Conservation (phyloP, 1,284 basidiomycete genomes). For the Xerocomus minutiporus region DNA sequence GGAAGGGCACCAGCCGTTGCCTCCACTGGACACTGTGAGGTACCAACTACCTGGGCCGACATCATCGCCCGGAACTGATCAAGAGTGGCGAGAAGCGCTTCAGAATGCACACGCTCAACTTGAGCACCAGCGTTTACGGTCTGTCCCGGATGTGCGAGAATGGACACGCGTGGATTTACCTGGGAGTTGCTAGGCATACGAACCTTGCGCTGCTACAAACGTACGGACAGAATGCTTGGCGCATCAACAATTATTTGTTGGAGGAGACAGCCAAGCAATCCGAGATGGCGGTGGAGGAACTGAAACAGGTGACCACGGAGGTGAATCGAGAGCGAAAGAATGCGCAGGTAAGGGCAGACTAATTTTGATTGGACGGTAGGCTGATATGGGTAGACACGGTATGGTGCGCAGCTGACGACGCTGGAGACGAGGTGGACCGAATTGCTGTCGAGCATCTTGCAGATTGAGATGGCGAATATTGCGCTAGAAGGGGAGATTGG, state of each 20-base stretch:
- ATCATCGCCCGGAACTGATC: slow-evolving; percentile 59
- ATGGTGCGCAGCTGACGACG: slow-evolving; percentile 72
- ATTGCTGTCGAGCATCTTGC: slow-evolving; percentile 79
- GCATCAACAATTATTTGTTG: slow-evolving; percentile 84
- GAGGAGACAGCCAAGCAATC: slow-evolving; percentile 74
- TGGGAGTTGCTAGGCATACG: slow-evolving; percentile 53
- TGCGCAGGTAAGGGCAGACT: slow-evolving; percentile 52
- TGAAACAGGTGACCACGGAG: slow-evolving; percentile 73
- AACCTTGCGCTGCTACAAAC: slow-evolving; percentile 83
- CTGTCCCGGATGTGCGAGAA: slow-evolving; percentile 21
- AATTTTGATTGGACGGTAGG: slow-evolving; percentile 9
- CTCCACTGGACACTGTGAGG: slow-evolving; percentile 72
- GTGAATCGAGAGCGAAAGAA: slow-evolving; percentile 87
- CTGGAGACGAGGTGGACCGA: slow-evolving; percentile 87
- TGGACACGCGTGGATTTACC: slow-evolving; percentile 1
- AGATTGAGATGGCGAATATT: slow-evolving; percentile 90
- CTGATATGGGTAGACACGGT: slow-evolving; percentile 49
- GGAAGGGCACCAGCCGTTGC: slow-evolving; percentile 65
- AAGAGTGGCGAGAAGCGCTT: slow-evolving; percentile 77
- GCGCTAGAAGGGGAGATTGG: slow-evolving; percentile 74
- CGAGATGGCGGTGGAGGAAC: slow-evolving; percentile 66
- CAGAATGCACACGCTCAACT: slow-evolving; percentile 81
- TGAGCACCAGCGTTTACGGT: slow-evolving; percentile 88
- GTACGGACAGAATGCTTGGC: slow-evolving; percentile 89
- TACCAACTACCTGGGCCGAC: slow-evolving; percentile 76